Base-by-base conservation (phyloP, 306 rosid species). In the Clitoria ternatea region DNA sequence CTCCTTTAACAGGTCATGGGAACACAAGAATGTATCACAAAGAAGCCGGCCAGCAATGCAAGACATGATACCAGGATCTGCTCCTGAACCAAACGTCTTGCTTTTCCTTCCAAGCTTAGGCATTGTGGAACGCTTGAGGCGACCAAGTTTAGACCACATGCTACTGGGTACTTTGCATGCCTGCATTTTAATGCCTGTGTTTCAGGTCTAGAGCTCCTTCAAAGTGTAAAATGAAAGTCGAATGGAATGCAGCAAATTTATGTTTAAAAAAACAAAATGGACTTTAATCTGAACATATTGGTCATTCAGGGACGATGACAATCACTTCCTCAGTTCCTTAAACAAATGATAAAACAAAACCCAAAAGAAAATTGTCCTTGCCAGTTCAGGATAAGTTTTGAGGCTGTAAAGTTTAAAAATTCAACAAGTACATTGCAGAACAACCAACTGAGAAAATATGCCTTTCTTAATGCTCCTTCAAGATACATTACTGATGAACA, bases 1-100 rank as follows among this genome's bases (percentile, higher is more conserved):
- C 99, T 94, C 99, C 83, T 86, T 91, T 69, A 94, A 77, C 65
- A 94, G 84, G 64, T 94, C 99, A 72, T 97, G 96, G 69, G 99
- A 80, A 84, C 88, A 84, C 81, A 87, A 80, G 76, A 79, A 87
- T 5, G 97, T 91, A 80, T 94, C 99, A 87, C 99, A 94, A 77
- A 94, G 85, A 63, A 94, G 92, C 56, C 96, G 86, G 24, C 99
- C 97, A 74, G 99, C 89, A 70, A 91, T 81, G 82, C 99, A 94
- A 73, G 96, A 84, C 95, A 94, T 77, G 67, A 94, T 83, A 68
- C 89, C 97, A 42, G 85, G 96, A 85, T 87, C 89, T 70, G 95
- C 99, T 77, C 99, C 99, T 66, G 87, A 89, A 30, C 95, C 96
- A 79, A 87, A 90, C 73, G 69, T 73, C 72, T 79, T 80, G 79